Percentiles rank a stretch among this genome's conserved stretches.
These are phyloP conservation scores for Fusarium phyllophilum DNA, from an alignment of 2,329 filamentous ascomycete species.

Conservation along the genomic window DNA sequence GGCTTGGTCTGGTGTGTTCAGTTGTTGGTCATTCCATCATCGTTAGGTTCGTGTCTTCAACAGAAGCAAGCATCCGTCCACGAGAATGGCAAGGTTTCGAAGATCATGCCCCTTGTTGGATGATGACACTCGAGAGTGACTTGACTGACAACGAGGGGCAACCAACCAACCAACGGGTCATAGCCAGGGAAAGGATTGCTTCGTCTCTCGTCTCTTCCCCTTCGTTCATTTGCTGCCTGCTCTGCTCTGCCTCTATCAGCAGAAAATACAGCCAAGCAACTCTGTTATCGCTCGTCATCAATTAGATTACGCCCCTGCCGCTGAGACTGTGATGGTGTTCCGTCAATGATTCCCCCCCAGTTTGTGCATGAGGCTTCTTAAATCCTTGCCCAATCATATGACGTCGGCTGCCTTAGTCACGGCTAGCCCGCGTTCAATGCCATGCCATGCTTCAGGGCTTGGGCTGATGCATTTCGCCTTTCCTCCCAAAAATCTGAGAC, in stretches of 20 bases:
- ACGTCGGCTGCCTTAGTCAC: slow-evolving; percentile 33
- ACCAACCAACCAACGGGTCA: slow-evolving; percentile 14
- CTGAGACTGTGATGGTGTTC: slow-evolving; percentile 40
- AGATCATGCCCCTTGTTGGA: slow-evolving; percentile 40
- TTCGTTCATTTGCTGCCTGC: not conserved
- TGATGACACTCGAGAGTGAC: slow-evolving; percentile 15
- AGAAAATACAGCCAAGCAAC: not conserved
- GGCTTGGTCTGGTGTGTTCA: not conserved
- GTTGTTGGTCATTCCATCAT: slow-evolving; percentile 12
- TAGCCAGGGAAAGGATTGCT: not conserved
- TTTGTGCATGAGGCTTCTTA: slow-evolving; percentile 43
- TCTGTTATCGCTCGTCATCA: slow-evolving; percentile 11
- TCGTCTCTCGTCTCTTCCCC: not conserved
- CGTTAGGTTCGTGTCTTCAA: slow-evolving; percentile 17
- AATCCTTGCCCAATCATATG: slow-evolving; percentile 32
- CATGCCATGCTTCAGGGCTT: slow-evolving; percentile 41
- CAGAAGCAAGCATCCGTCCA: slow-evolving; percentile 14
- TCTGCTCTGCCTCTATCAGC: not conserved
- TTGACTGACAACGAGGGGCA: slow-evolving; percentile 21
- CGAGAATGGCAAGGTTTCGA: slow-evolving; percentile 39
- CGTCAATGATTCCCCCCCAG: slow-evolving; percentile 38
- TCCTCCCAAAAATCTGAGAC: slow-evolving; percentile 49
- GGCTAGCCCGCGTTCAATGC: slow-evolving; percentile 29
- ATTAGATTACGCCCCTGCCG: slow-evolving; percentile 35
- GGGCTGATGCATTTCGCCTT: slow-evolving; percentile 44